Percentiles rank a stretch among this genome's conserved stretches.
These are phyloP conservation scores for Aspergillus pseudotamarii DNA, from an alignment of 2,329 filamentous ascomycete species.

Conservation along the genomic window DNA sequence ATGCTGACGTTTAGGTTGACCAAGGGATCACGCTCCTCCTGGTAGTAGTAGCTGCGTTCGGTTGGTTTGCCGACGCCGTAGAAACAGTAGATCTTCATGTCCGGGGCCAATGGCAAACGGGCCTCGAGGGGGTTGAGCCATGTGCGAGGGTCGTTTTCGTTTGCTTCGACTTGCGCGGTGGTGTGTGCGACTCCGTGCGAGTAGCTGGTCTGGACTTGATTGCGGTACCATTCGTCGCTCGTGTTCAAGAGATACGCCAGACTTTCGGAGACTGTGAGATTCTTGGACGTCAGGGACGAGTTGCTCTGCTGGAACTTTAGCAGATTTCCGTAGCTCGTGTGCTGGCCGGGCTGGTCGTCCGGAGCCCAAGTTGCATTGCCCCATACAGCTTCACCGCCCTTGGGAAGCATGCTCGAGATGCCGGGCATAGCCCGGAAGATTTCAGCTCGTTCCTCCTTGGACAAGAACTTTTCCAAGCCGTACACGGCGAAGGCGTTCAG, in stretches of 20 bases:
- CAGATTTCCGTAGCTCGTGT: slow-evolving; percentile 75
- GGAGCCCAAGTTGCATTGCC: slow-evolving; percentile 85
- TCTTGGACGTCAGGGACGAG: slow-evolving; percentile 65
- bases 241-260: slow-evolving; percentile 76
- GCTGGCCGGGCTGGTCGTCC: slow-evolving; percentile 77
- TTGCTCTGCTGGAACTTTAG: slow-evolving; percentile 75
- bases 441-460: slow-evolving; percentile 84
- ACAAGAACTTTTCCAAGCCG: slow-evolving; percentile 92
- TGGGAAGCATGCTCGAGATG: slow-evolving; percentile 92
- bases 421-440: slow-evolving; percentile 97
- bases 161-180: slow-evolving; percentile 75
- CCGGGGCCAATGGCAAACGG: slow-evolving; percentile 81
- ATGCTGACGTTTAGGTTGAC: slow-evolving; percentile 59
- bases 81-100: slow-evolving; percentile 94
- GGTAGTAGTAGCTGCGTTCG: slow-evolving; percentile 91
- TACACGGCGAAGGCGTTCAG: slow-evolving; percentile 96
- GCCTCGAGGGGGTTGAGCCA: slow-evolving; percentile 98
- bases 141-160: slow-evolving; percentile 74
- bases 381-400: slow-evolving; percentile 94
- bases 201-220: slow-evolving; percentile 73
- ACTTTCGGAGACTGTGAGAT: slow-evolving; percentile 79
- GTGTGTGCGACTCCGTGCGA: slow-evolving; percentile 88
- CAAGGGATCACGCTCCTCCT: slow-evolving; percentile 66
- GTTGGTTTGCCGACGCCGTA: slow-evolving; percentile 93
- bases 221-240: slow-evolving; percentile 81